Percentiles rank a stretch among this genome's conserved stretches.
Conservation (phyloP, 2,329 filamentous ascomycete genomes). For the Dothistroma pini region DNA sequence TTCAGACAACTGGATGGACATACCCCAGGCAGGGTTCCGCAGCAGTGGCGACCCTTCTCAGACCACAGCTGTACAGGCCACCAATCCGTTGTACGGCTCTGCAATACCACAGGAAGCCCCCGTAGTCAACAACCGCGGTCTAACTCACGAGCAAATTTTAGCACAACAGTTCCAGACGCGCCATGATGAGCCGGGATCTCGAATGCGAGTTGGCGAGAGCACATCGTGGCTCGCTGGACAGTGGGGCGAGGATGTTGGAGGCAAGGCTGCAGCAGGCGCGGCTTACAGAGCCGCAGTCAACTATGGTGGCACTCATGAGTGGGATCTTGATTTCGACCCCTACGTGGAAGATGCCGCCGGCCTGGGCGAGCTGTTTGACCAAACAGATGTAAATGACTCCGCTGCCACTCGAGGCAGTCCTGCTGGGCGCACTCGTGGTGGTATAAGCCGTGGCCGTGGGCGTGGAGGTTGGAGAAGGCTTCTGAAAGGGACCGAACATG, state of each 20-base stretch:
- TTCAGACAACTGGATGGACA: not conserved
- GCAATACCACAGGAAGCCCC: not conserved
- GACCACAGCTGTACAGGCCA: not conserved
- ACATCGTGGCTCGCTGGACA: not conserved
- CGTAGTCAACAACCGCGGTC: not conserved
- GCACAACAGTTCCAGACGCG: not conserved
- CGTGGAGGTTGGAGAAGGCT: slow-evolving; percentile 32
- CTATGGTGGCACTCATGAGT: slow-evolving; percentile 3
- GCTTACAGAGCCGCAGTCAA: not conserved
- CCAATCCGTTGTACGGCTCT: not conserved
- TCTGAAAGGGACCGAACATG: slow-evolving; percentile 35
- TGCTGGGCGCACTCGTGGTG: slow-evolving; percentile 9
- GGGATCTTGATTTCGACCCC: slow-evolving; percentile 2
- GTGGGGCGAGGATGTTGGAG: slow-evolving; percentile 1
- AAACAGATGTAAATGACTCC: not conserved
- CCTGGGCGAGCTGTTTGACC: slow-evolving; percentile 1
- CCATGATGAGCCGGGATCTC: not conserved
- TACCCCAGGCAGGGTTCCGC: not conserved
- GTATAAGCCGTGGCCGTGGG: slow-evolving; percentile 24
- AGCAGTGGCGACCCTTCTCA: not conserved
- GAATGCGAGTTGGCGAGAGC: not conserved
- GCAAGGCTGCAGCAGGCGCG: not conserved
- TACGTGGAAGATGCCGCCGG: not conserved
- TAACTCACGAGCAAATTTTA: not conserved
- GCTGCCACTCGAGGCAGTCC: slow-evolving; percentile 1